Base-by-base conservation (phyloP, 768 basidiomycete genomes). In the Coprinopsis sp. region DNA sequence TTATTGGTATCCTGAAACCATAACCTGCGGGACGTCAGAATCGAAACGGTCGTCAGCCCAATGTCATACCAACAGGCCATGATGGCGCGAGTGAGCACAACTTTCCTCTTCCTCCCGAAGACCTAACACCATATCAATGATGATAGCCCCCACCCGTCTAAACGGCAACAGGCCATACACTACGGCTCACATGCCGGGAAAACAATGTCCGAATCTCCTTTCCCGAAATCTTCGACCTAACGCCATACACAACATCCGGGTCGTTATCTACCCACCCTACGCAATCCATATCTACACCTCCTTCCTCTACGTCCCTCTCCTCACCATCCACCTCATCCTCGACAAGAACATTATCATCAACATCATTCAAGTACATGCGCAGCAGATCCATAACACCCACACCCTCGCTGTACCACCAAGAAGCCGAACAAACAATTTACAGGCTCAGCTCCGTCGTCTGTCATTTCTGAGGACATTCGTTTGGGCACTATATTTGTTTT, bases 401-500 rank as follows among this genome's bases (percentile, higher is more conserved):
- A 1, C 78, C 78, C 6, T 70, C 74, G 21, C 74, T 70, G 23
- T 76, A 76, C 48, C 62, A 73, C 1, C 50, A 62, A 3, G 55
- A 53, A 7, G 41, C 55, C 22, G 71, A 76, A n/a, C 70, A 81
- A 36, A 84, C 81, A n/a, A 69, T 94, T 28, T 98, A 98, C 64
- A 80, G 92, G 37, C 77, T 98, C 28, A 66, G 82, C 2, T 83
- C 90, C 8, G 82, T 89, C 24, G 92, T 98, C 13, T 91, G 91
- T 55, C 95, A 98, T 64, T 95, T 84, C 59, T 95, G 95, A 12
- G 81, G 84, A 44, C 93, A 96, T 59, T 85, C 85, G 3, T 94
- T 88, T 59, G 95, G 95, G 4, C 95, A 99, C 61, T 99, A 95
- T 61, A 79, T 98, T 53, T 91, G 88, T 54, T 95, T 83, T 61